These are phyloP conservation scores for Neofusicoccum cordaticola DNA, from an alignment of 2,329 filamentous ascomycete species.

Conservation along the genomic window DNA sequence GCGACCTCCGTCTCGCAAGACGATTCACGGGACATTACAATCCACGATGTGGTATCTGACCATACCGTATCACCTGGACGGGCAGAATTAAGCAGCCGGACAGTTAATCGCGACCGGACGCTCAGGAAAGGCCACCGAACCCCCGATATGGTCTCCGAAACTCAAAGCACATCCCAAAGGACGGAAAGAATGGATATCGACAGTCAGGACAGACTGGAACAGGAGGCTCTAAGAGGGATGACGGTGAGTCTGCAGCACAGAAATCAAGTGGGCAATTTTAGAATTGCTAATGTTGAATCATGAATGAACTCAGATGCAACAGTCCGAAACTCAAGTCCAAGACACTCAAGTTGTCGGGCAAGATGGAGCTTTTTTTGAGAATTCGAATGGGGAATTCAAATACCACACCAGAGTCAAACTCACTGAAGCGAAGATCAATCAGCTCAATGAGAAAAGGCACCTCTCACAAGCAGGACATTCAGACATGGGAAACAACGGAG, in stretches of 20 bases:
- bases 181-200: not conserved
- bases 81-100: no score
- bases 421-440: conserved; percentile 20
- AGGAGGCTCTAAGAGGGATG: not conserved
- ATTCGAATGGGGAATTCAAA: not conserved
- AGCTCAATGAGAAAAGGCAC: conserved; percentile 18
- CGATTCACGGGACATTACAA: no score
- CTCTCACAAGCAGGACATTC: not conserved
- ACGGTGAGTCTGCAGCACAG: no score
- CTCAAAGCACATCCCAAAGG: not conserved
- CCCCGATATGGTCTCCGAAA: not conserved
- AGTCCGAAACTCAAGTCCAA: not conserved
- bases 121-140: not conserved
- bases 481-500: not conserved
- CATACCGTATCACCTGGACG: no score
- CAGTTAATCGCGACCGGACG: no score
- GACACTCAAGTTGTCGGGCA: not conserved
- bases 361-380: not conserved
- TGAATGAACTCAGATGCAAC: not conserved
- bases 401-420: conserved; percentile 1
- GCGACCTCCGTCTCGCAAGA: no score
- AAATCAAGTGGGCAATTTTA: not conserved
- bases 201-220: not conserved
- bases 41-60: no score
- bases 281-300: not conserved